Base-by-base conservation (phyloP, 169 alveolate genomes). In the Eimeria zaria region DNA sequence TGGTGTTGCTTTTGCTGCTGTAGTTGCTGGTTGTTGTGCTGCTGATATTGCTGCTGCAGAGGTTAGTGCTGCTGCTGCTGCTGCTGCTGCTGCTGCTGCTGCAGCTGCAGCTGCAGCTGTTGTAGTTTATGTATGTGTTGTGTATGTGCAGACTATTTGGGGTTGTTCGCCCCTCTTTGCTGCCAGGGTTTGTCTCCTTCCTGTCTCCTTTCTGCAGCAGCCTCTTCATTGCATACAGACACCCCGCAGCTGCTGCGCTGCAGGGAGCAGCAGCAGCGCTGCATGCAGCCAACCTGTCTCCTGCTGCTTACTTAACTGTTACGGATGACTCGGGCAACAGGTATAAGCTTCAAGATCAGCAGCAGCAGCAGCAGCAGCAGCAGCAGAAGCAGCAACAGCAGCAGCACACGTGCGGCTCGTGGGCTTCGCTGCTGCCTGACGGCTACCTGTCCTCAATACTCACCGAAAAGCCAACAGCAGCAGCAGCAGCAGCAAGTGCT, bases 181-280 rank as follows among this genome's bases (percentile, higher is more conserved):
- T 44, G 62, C 62, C 64, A 11, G 60, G 64, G 7, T 78, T 78
- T 12, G 11, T 78, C 11, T 48, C 88, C 20, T 78, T 78, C 24
- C 36, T 78, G 44, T 39, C 88, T 27, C 88, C 88, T 78, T 78
- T 78, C 88, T 78, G 88, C 64, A 7, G 88, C 88, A 11, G 60
- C 20, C 60, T 22, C 62, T 20, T 78, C 33, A 9, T 78, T 16
- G 64, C 41, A 16, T 39, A 39, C 33, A 78, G 88, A 78, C 11
- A 16, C 33, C 8, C 88, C 14, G 88, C 88, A 11, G n/a, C n/a
- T 78, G 53, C 88, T 78, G 88, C 88, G 9, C n/a, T 78, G 27
- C 64, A 78, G 39, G 88, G 88, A 4, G 88, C 88, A 41, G 88
- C 88, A 78, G 88, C 88, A 78, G 88, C 88, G 39, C 88, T 78